Base-by-base conservation (phyloP, 2,329 filamentous ascomycete genomes). In the Dothideomycetes sp. region DNA sequence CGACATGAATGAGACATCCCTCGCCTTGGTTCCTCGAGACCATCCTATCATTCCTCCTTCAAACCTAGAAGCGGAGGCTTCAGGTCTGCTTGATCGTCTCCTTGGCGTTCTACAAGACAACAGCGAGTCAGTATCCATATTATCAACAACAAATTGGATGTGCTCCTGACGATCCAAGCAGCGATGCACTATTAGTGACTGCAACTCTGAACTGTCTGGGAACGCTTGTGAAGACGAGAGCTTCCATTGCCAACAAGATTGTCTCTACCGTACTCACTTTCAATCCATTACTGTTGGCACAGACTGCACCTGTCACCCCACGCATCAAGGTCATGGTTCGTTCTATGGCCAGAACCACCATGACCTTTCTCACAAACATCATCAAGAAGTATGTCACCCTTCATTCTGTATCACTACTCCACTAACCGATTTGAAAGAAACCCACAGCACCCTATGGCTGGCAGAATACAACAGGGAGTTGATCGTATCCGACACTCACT, bases 301-400 rank as follows among this genome's bases (percentile, higher is more conserved):
- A 55, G 47, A 48, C 42, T 27, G 76, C 77, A 2, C 79, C 82
- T 3, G 75, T 93, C 67, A 89, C 83, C 1, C 74, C 85, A 3
- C 85, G 79, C 55, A 74, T 76, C 36, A 86, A 82, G 51, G 81
- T 98, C 44, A 77, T 89, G 51, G 73, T 94, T 45, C 86, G 81
- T 61, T 96, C 89, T 4, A 91, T 98, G 78, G 89, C 95, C 60
- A 86, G 94, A 56, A 98, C 91, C 17, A 84, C 84, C 3, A 77
- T 87, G 52, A 78, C 87, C 49, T 66, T 98, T 34, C 70, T 96
- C 30, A 73, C 88, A 38, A 88, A 95, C 60, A 68, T 94, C 38
- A 69, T 82, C 49, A 89, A 89, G 64, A 75, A 78, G 81, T 84
- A 69, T 49, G 68, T 41, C 27, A 7, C 22, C 14, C 24, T 14